These are phyloP conservation scores for Blastomyces silverae DNA, from an alignment of 2,329 filamentous ascomycete species.

Conservation along the genomic window DNA sequence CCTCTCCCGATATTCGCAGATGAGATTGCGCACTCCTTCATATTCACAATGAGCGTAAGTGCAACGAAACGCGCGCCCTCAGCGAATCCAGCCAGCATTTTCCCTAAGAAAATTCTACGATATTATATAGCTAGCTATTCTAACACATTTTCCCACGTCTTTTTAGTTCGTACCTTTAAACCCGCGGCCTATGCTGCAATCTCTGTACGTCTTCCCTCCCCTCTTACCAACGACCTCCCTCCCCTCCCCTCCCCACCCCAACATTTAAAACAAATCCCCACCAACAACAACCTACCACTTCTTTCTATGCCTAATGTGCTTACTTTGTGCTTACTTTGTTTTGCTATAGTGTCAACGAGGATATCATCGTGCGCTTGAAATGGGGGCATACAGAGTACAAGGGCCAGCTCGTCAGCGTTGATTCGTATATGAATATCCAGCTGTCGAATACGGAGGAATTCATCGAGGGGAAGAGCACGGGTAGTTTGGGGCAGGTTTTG, in stretches of 20 bases:
- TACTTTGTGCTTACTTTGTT: not conserved
- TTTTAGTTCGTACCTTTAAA: slow-evolving; percentile 81
- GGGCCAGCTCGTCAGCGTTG: slow-evolving; percentile 82
- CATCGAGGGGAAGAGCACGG: slow-evolving; percentile 78
- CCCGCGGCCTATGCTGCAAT: slow-evolving; percentile 92
- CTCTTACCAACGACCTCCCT: too few species aligned
- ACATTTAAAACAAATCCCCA: not conserved
- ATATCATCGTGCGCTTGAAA: slow-evolving; percentile 87
- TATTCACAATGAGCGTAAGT: slow-evolving; percentile 9
- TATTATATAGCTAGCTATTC: not conserved
- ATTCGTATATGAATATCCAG: slow-evolving; percentile 99
- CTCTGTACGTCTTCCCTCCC: slow-evolving; percentile 59
- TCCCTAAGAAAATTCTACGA: too few species aligned
- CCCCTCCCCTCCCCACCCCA: not conserved
- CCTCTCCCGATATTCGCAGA: not conserved
- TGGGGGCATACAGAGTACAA: slow-evolving; percentile 99
- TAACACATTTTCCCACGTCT: not conserved
- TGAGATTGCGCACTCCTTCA: not conserved
- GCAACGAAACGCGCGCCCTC: too few species aligned
- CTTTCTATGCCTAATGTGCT: not conserved
- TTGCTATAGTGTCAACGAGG: slow-evolving; percentile 66
- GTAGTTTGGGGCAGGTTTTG: slow-evolving; percentile 79
- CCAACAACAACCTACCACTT: not conserved
- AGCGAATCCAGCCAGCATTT: not conserved
- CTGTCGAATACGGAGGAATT: slow-evolving; percentile 86